These are phyloP conservation scores for Flaveria sonorensis DNA, from an alignment of 129 eudicot genomes.

Conservation along the genomic window DNA sequence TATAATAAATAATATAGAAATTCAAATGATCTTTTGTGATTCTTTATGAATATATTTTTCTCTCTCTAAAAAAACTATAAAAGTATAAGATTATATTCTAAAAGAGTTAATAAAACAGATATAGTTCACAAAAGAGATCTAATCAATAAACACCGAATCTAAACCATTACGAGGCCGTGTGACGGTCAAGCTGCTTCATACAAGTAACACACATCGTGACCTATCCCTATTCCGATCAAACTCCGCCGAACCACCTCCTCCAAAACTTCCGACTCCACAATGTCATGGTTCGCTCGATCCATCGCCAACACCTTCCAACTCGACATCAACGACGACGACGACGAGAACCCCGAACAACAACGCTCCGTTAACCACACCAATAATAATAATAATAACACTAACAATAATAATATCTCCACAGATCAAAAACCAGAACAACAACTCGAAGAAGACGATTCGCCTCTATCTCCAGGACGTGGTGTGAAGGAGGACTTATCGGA, in stretches of 20 bases:
- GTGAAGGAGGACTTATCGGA: conserved; percentile 94
- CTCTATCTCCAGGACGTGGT: conserved; percentile 60
- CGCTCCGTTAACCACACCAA: neutral
- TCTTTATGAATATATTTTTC: too few species aligned
- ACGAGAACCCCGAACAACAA: conserved; percentile 28
- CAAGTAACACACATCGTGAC: conserved; percentile 27
- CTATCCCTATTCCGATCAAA: conserved; percentile 13
- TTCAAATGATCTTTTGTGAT: too few species aligned
- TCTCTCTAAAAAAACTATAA: too few species aligned
- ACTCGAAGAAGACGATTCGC: conserved; percentile 30
- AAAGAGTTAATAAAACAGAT: too few species aligned
- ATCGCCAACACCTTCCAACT: conserved; percentile 72
- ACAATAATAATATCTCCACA: conserved; percentile 4
- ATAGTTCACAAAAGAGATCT: too few species aligned
- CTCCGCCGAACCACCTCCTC: neutral
- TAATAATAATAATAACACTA: neutral
- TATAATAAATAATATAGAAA: too few species aligned
- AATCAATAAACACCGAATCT: conserved; percentile 23
- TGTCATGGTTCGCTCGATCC: conserved; percentile 89
- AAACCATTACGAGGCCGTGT: conserved; percentile 21
- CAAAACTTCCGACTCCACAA: conserved; percentile 30
- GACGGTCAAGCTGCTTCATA: conserved; percentile 9
- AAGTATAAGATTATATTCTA: too few species aligned
- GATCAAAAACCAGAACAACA: conserved; percentile 13
- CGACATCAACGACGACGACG: conserved; percentile 38